Evolutionary conservation across 1,284 basidiomycete genomes (phyloP).

Genomic region (Gomphus bonarii): DNA sequence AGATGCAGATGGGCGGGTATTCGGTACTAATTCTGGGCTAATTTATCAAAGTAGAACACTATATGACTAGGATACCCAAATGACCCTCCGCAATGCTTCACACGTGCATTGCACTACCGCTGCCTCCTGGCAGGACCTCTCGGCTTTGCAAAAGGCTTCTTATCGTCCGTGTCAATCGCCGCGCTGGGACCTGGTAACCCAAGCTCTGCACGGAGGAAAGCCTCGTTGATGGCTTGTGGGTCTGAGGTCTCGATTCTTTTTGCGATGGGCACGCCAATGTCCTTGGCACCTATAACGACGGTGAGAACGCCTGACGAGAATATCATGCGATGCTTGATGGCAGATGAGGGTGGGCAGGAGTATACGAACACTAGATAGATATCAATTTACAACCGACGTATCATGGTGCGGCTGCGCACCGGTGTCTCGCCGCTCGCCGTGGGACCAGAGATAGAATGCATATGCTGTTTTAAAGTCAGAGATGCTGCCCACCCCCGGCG

Average conservation of each 20-base stretch:
- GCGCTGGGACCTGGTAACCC: slow-evolving; percentile 20
- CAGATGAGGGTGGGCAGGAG: slow-evolving; percentile 70
- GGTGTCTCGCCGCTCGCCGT: not conserved
- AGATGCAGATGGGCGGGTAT: not conserved
- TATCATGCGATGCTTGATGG: slow-evolving; percentile 78
- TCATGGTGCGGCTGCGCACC: not conserved
- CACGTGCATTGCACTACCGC: not conserved
- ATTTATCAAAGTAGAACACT: not conserved
- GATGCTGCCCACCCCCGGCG: not conserved
- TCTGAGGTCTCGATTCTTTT: slow-evolving; percentile 75
- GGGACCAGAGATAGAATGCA: slow-evolving; percentile 45
- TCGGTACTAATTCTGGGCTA: not conserved
- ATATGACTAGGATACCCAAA: not conserved
- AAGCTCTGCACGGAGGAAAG: slow-evolving; percentile 49
- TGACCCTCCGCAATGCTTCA: not conserved
- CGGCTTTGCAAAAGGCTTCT: slow-evolving; percentile 5
- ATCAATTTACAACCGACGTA: not conserved
- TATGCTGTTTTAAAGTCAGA: slow-evolving; percentile 36
- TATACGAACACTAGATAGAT: slow-evolving; percentile 69
- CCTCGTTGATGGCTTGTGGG: slow-evolving; percentile 59
- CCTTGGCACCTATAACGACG: slow-evolving; percentile 47
- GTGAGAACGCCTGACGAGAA: slow-evolving; percentile 64
- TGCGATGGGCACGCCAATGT: slow-evolving; percentile 30
- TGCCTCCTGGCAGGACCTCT: slow-evolving; percentile 1
- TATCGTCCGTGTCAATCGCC: not conserved